Evolutionary conservation across 2,329 filamentous ascomycete genomes (phyloP), one percentile per base, ranked within the genome.

Genomic region (Alternaria consortialis): DNA sequence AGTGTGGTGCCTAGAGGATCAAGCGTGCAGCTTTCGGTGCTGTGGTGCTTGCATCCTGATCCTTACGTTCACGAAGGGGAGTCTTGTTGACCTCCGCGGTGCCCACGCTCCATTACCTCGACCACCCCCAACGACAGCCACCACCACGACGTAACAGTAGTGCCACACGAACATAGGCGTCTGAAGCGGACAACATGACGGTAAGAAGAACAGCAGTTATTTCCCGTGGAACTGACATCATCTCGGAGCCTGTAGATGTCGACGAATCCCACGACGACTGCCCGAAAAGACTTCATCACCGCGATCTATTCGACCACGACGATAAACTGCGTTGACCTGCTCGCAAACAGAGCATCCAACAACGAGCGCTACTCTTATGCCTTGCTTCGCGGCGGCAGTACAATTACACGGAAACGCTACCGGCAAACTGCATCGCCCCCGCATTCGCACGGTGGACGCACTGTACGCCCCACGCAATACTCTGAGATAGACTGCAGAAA

Each of bases 41-140:
- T 9, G 25, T 37, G 43, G 20, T 12, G 11, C 29, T 25, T 20
- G 43, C 50, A 44, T 39, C 34, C 17, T 29, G 27, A 17, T 40
- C 8, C 36, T 56, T 25, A 47, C 27, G 44, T 51, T 32, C 37
- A 43, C 27, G 48, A 11, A 60, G 50, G 20, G 32, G 32, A 56
- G 53, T 32, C 31, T 56, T 53, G 53, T 46, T 50, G 46, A 56
- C 32, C 17, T 23, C 44, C 46, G 44, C 27, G 39, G 53, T 32
- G 37, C 43, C 43, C 36, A 32, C 27, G 11, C 44, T 44, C 37
- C 44, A 51, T 34, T 39, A 43, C 32, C 25, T 39, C 57, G 17
- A 25, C 17, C 15, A 44, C 29, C 48, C 32, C 34, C 53, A n/a
- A 31, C 53, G 17, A 17, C 25, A 13, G 11, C 44, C 32, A 50